Conservation (phyloP, 176 grass and related monocot genomes). For the Aegilops sharonensis region DNA sequence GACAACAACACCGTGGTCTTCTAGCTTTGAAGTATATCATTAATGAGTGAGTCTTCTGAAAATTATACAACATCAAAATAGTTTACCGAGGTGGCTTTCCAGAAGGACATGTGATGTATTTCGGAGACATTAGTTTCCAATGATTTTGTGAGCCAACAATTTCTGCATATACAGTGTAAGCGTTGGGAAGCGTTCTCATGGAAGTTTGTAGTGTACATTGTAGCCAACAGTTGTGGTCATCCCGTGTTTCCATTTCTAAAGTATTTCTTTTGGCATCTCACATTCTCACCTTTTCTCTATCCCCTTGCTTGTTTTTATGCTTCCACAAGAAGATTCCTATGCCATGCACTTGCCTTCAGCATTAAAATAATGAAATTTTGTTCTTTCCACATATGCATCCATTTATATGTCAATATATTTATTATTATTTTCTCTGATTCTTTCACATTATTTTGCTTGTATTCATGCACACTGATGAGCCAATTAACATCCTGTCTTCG, state of each 20-base stretch:
- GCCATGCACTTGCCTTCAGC: slow-evolving; percentile 9
- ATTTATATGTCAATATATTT: background rate
- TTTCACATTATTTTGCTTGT: slow-evolving; percentile 26
- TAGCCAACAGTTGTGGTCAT: background rate
- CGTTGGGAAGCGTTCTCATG: background rate
- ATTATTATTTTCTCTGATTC: slow-evolving; percentile 5
- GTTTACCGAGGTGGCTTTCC: background rate
- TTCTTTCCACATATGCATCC: slow-evolving; percentile 15
- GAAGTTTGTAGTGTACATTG: background rate
- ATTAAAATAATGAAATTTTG: slow-evolving; percentile 27
- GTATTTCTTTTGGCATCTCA: background rate
- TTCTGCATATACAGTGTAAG: background rate
- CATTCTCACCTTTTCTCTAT: background rate
- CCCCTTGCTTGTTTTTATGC: slow-evolving; percentile 20
- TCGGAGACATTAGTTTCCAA: background rate
- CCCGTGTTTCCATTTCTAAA: background rate
- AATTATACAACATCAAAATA: background rate
- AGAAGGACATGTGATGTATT: background rate
- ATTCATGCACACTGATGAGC: slow-evolving; percentile 25
- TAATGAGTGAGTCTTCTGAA: background rate
- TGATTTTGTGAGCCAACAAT: background rate
- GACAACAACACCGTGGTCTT: background rate
- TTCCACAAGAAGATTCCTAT: slow-evolving; percentile 28
- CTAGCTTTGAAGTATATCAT: background rate
- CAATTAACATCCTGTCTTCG: background rate